These are phyloP conservation scores for Davidsoniella virescens DNA, from an alignment of 2,329 filamentous ascomycete genomes.

Conservation along the genomic window DNA sequence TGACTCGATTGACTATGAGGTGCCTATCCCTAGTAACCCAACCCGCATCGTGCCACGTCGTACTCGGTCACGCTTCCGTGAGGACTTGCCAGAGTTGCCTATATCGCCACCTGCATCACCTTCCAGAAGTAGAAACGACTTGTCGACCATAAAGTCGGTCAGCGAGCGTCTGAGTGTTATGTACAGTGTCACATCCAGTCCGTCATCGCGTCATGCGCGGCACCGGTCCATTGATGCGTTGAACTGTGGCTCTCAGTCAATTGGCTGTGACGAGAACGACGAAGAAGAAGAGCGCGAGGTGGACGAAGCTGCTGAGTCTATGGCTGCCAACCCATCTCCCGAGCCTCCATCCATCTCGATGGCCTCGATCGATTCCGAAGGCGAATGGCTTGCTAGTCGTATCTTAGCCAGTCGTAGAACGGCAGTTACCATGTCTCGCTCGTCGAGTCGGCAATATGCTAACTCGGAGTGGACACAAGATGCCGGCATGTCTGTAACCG, in stretches of 20 bases:
- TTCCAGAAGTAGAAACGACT: constrained; percentile 9
- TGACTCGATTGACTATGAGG: constrained; percentile 15
- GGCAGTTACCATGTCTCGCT: constrained; percentile 14
- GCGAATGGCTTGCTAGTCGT: constrained; percentile 81
- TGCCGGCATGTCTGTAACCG: constrained; percentile 2
- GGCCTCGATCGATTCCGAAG: constrained; percentile 89
- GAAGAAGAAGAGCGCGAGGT: not conserved
- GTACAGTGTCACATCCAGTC: constrained; percentile 9
- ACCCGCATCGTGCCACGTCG: constrained; percentile 45
- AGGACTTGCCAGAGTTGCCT: constrained; percentile 77
- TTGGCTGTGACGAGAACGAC: constrained; percentile 16
- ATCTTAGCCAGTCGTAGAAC: constrained; percentile 9
- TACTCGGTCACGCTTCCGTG: constrained; percentile 78
- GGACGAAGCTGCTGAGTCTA: not conserved
- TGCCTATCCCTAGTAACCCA: constrained; percentile 20
- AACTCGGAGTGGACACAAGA: constrained; percentile 43
- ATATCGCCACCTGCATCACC: constrained; percentile 67
- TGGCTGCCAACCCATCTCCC: constrained; percentile 25
- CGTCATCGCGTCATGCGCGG: constrained; percentile 2
- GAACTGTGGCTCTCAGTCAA: constrained; percentile 6
- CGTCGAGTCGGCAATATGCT: constrained; percentile 23
- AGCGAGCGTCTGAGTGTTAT: constrained; percentile 10
- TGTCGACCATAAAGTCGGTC: constrained; percentile 12
- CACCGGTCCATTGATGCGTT: constrained; percentile 12
- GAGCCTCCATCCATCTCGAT: constrained; percentile 63